Conservation (phyloP, 305 asterid species). For the Petunia hybrid region DNA sequence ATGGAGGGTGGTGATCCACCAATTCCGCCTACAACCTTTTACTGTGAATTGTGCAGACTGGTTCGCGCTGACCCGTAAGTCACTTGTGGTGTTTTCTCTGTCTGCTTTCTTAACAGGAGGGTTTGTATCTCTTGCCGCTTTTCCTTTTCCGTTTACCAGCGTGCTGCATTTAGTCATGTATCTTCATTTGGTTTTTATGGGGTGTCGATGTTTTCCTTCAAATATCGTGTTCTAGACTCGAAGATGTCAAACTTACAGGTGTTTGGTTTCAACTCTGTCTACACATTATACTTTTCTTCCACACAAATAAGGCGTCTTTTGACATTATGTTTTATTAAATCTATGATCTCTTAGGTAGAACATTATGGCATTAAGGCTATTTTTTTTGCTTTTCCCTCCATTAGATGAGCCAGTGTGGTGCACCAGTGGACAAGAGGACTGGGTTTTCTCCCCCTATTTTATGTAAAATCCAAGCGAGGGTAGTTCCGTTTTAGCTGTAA, state of each 20-base stretch:
- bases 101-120: neutral
- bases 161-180: neutral
- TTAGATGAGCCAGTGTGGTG: neutral
- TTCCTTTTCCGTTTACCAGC: neutral
- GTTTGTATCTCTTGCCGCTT: neutral
- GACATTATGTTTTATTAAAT: neutral
- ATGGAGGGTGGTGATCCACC: slow-evolving; percentile 72
- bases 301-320: neutral
- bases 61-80: slow-evolving; percentile 98
- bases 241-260: slow-evolving; percentile 1
- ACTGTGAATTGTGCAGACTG: slow-evolving; percentile 93
- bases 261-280: neutral
- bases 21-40: slow-evolving; percentile 73
- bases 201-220: neutral
- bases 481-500: neutral
- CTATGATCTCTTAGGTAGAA: neutral
- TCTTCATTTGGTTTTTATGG: neutral
- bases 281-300: neutral
- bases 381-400: neutral
- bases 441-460: slow-evolving; percentile 4
- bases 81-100: slow-evolving; percentile 30
- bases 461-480: neutral
- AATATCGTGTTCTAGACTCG: neutral
- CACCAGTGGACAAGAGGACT: neutral
- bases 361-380: neutral